Base-by-base conservation (phyloP, 805 yeast species). In the Zygosaccharomyces rouxii region DNA sequence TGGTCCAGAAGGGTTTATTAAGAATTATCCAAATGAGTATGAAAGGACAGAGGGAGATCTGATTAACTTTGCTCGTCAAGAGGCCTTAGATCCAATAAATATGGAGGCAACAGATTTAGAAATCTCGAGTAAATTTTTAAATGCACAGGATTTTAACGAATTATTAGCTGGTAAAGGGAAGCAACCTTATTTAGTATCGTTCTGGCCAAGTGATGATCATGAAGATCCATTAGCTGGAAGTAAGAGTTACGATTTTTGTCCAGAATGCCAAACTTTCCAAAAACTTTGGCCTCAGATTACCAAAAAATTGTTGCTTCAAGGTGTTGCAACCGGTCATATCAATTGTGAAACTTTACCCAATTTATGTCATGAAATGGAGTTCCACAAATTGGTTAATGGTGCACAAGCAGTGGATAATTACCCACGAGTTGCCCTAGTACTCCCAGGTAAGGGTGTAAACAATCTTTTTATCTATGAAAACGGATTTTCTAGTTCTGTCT, bases 201-300 rank as follows among this genome's bases (percentile, higher is more conserved):
- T 86, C 51, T 84, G 85, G 79, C 89, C 90, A 2, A 66, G 81
- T 2, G 64, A 73, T 4, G 71, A 73, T 40, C 64, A 73, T 29
- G 68, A 69, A 44, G 57, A 53, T 5, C 49, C 57, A 18, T 30
- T 44, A 9, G 71, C 71, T 46, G 37, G 14, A 33, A 33, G 28
- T 10, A 56, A 57, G n/a, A 58, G 66, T 4, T 79, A 76, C 47
- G 56, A 63, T 11, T 54, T 58, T 7, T 80, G 84, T 57, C 70
- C 71, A 14, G 73, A 75, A 43, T 79, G 87, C 54, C 55, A 71
- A 38, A 77, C 74, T 13, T 74, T 77, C 51, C 76, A 78, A 51
- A 73, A 75, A 51, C 56, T 71, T 1, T 86, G 92, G 94, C 76
- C 75, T 44, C 65, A 73, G 28, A 62, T 82, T 4, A 74, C 84